Percentiles rank a stretch among this genome's conserved stretches.
Evolutionary conservation across 73 alveolate species (phyloP).

Genomic region (Halteria grandinella): DNA sequence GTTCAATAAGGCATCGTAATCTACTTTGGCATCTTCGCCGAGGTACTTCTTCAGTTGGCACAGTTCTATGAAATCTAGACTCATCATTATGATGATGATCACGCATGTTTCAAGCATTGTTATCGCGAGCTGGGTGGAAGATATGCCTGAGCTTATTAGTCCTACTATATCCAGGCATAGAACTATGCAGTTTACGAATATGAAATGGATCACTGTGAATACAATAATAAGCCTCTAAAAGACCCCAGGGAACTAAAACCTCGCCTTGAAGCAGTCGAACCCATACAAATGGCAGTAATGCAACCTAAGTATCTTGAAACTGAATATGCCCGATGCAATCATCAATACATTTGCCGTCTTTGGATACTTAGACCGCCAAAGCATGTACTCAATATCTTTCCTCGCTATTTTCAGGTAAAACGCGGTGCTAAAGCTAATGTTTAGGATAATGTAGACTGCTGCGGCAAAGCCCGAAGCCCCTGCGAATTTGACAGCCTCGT

Average conservation of each 20-base stretch:
- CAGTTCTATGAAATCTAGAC: constrained; percentile 25
- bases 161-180: constrained; percentile 7
- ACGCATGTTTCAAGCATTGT: neutral
- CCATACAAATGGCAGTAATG: constrained; percentile 38
- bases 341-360: neutral
- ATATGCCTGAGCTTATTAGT: neutral
- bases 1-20: constrained; percentile 3
- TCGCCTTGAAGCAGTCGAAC: constrained; percentile 18
- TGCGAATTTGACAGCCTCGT: neutral
- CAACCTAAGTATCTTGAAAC: constrained; percentile 30
- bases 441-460: neutral
- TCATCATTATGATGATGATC: constrained; percentile 6
- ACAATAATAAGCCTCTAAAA: constrained; percentile 7
- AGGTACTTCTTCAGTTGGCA: neutral
- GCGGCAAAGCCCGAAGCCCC: neutral
- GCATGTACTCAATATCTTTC: constrained; percentile 13
- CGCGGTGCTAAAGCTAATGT: neutral
- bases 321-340: constrained; percentile 1
- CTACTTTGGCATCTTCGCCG: neutral
- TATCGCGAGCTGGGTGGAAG: neutral
- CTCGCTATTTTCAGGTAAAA: neutral
- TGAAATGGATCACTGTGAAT: constrained; percentile 6
- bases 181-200: neutral
- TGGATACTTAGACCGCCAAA: neutral
- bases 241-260: neutral